A percentile compares a stretch with the other conserved stretches of the same genome.
Evolutionary conservation across 192 early-diverging fungal genomes (phyloP).

Genomic region (Coemansia sp.): DNA sequence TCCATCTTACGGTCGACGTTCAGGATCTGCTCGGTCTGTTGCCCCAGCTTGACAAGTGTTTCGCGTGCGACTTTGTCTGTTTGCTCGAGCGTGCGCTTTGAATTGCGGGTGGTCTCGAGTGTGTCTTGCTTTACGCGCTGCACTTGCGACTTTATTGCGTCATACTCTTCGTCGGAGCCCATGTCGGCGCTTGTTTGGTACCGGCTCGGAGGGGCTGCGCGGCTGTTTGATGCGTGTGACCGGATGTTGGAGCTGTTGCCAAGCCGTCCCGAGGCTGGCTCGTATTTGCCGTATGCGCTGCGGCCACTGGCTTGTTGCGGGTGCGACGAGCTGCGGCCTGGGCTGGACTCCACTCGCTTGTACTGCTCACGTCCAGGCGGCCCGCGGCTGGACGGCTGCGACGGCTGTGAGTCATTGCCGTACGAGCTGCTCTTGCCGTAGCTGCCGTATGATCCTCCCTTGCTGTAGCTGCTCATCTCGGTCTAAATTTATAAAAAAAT

Average conservation of each 20-base stretch:
- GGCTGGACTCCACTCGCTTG: not conserved
- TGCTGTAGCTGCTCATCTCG: conserved; percentile 47
- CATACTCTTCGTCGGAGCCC: conserved; percentile 61
- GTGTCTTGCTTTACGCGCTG: conserved; percentile 63
- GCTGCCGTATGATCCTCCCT: conserved; percentile 16
- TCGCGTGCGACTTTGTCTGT: conserved; percentile 60
- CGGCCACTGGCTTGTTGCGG: conserved; percentile 1
- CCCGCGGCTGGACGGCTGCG: conserved; percentile 3
- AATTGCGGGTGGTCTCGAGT: conserved; percentile 65
- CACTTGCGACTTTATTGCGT: conserved; percentile 66
- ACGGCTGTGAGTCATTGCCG: not conserved
- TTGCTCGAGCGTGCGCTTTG: conserved; percentile 62
- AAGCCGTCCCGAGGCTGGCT: not conserved
- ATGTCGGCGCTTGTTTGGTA: conserved; percentile 15
- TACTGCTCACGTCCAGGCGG: conserved; percentile 5
- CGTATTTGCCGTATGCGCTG: conserved; percentile 1
- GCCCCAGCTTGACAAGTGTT: conserved; percentile 66
- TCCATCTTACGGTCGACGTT: conserved; percentile 68
- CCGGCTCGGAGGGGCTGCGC: conserved; percentile 14
- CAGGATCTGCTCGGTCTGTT: conserved; percentile 58
- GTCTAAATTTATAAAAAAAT: conserved; percentile 13
- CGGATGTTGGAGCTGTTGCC: conserved; percentile 23
- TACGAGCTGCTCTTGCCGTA: not conserved
- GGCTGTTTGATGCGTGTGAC: conserved; percentile 28
- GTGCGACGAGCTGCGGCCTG: not conserved